Evolutionary conservation across 306 rosid species (phyloP).

Genomic region (Pyrus communis): DNA sequence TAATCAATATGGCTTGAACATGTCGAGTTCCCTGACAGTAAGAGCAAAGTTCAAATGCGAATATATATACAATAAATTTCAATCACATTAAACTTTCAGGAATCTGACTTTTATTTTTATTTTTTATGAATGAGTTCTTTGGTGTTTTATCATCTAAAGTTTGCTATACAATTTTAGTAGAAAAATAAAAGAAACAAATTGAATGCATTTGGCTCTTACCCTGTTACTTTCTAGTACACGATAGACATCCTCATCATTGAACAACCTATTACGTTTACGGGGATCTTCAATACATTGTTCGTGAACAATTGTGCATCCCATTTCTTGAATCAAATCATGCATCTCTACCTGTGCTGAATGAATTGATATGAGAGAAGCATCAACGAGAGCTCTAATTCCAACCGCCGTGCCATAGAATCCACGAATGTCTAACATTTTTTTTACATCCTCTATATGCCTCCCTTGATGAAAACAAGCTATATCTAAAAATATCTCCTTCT

Average conservation of each 20-base stretch:
- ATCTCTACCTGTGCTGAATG: fast-evolving
- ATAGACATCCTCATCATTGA: too few relatives aligned
- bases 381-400: background rate
- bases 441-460: background rate
- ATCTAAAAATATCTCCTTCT: background rate
- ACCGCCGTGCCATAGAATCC: background rate
- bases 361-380: background rate
- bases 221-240: fast-evolving
- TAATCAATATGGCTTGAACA: background rate
- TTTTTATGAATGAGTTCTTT: too few relatives aligned
- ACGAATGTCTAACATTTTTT: background rate
- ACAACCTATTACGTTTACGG: too few relatives aligned
- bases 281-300: background rate
- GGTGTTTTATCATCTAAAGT: too few relatives aligned
- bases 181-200: too few relatives aligned
- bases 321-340: background rate
- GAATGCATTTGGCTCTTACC: too few relatives aligned
- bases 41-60: background rate
- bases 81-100: background rate
- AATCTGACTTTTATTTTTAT: too few relatives aligned
- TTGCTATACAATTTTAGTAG: too few relatives aligned
- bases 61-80: background rate
- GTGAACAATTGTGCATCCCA: background rate
- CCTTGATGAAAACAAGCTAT: background rate
- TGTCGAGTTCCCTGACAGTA: background rate